Evolutionary conservation across 352 stramenopile genomes (phyloP).

Genomic region (Phytophthora tentaculata): DNA sequence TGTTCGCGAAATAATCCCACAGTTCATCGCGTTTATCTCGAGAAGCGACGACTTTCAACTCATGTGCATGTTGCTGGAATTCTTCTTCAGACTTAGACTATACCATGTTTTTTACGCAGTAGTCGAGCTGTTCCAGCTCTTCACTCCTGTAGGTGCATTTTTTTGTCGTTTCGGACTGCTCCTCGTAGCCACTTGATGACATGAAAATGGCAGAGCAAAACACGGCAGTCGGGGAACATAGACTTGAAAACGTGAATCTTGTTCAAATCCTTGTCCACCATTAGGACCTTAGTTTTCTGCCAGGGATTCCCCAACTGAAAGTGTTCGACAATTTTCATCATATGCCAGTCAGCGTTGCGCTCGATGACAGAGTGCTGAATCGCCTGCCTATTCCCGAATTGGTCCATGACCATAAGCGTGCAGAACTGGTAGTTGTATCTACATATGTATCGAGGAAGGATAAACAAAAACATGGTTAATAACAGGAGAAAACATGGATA

Average conservation of each 20-base stretch:
- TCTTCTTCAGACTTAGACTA: background rate
- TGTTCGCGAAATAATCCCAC: constrained; percentile 2
- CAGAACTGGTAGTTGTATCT: constrained; percentile 12
- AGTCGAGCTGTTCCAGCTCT: constrained; percentile 2
- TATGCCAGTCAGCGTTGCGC: constrained; percentile 14
- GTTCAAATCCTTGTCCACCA: constrained; percentile 24
- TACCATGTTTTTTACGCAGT: constrained; percentile 5
- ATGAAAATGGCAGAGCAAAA: constrained; percentile 14
- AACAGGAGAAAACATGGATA: no score
- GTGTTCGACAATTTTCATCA: constrained; percentile 5
- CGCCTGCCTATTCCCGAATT: constrained; percentile 9
- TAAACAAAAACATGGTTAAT: no score
- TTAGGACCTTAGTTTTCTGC: constrained; percentile 1
- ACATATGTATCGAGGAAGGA: no score
- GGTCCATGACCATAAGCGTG: constrained; percentile 17
- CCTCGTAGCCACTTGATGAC: constrained; percentile 4
- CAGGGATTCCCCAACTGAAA: constrained; percentile 6
- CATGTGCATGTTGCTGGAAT: constrained; percentile 4
- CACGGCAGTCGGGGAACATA: background rate
- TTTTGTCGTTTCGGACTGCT: constrained; percentile 7
- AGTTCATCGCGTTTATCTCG: background rate
- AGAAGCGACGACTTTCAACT: constrained; percentile 1
- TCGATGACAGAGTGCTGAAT: constrained; percentile 13
- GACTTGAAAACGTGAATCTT: constrained; percentile 7
- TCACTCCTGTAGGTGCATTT: constrained; percentile 4